Evolutionary conservation across 805 yeast genomes (phyloP), one percentile per base, ranked within the genome.

Genomic region (Limtongozyma cylindracea): DNA sequence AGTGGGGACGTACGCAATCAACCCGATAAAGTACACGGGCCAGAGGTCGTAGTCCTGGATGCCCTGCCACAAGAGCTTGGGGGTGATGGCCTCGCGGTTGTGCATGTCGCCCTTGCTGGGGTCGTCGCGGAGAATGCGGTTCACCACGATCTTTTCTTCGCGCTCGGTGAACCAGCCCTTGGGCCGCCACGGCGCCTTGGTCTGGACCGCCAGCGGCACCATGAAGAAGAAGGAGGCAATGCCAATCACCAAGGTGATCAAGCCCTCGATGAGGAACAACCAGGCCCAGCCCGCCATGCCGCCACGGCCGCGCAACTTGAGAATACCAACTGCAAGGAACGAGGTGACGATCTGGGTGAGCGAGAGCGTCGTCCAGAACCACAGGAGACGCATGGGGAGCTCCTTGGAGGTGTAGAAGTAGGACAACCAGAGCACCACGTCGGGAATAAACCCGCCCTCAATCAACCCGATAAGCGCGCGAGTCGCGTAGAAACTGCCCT

Each of bases 211-310:
- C 8, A 9, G 9, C 8, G 17, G 8, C 6, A 9, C 8, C 17
- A 15, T 15, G 8, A 15, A 15, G 23, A 52, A 44, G 27, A 47
- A 46, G 0, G 56, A 56, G 8, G 34, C 19, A 3, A 49, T 10
- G 0, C 55, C 57, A 10, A 49, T 38, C 3, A 43, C 46, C 11
- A 48, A 30, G 4, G 47, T 39, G 21, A 53, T 38, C 5, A 38
- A 20, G 10, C 41, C 43, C 25, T 43, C 45, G 19, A 43, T 24
- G 23, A 54, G 43, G 35, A 49, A 56, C 20, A 54, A 36, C 55
- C 59, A 56, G 34, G 43, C 41, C 61, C 61, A 56, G 17, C 17
- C 17, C 17, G 6, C 17, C 17, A 9, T 6, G 8, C 6, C 17
- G 9, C 8, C 6, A 9, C 8, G 17, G 6, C 8, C 9, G 8